Evolutionary conservation across 441 rosid genomes (phyloP).

Genomic region (Raphanus hybrid): DNA sequence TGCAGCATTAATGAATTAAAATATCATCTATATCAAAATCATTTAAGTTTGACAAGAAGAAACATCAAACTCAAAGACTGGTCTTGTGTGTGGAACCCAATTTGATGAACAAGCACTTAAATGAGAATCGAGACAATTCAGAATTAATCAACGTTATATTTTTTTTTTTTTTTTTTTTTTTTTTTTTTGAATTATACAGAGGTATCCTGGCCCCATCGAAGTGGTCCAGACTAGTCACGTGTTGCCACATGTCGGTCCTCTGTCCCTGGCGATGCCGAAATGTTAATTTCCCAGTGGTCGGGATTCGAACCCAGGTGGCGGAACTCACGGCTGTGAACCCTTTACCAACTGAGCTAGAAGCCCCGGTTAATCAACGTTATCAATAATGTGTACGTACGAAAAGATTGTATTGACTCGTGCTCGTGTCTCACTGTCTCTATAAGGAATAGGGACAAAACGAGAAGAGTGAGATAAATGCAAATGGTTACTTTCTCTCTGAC

Average conservation of each 20-base stretch:
- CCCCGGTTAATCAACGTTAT: slow-evolving; percentile 30
- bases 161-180: too few species aligned
- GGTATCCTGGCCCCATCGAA: too few species aligned
- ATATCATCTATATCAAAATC: background rate
- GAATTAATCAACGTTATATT: slow-evolving; percentile 35
- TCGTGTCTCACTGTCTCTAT: slow-evolving; percentile 42
- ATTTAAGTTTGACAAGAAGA: background rate
- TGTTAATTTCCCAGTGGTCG: too few species aligned
- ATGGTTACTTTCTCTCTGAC: slow-evolving; percentile 46
- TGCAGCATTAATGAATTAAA: slow-evolving; percentile 19
- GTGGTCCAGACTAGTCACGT: too few species aligned
- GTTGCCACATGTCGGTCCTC: too few species aligned
- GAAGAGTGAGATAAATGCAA: slow-evolving; percentile 45
- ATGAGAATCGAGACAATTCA: slow-evolving; percentile 48
- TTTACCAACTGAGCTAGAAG: too few species aligned
- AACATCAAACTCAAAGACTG: slow-evolving; percentile 34
- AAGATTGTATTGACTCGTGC: slow-evolving; percentile 38
- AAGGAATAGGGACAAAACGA: slow-evolving; percentile 48
- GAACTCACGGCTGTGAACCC: too few species aligned
- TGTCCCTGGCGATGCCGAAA: too few species aligned
- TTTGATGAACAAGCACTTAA: slow-evolving; percentile 38
- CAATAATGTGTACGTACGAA: slow-evolving; percentile 34
- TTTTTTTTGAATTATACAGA: too few species aligned
- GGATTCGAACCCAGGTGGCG: too few species aligned
- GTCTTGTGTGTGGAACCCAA: slow-evolving; percentile 42